Evolutionary conservation across 2,329 filamentous ascomycete genomes (phyloP), one percentile per base, ranked within the genome.

Genomic region (Cladophialophora exuberans): DNA sequence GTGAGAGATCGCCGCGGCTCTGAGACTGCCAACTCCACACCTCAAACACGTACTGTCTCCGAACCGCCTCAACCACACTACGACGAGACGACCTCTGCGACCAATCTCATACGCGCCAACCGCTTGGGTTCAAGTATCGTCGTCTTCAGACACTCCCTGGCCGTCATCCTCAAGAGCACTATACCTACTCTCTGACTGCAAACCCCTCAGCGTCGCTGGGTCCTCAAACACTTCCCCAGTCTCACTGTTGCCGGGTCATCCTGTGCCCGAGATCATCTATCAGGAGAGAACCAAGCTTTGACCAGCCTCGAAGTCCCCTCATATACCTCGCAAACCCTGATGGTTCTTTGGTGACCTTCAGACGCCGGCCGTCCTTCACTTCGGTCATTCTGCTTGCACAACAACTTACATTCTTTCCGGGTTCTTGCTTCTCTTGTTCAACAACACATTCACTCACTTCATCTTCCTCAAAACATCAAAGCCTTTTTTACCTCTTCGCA

Each of bases 81-180:
- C 23, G 26, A 48, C 59, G 28, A 55, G 43, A 55, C 59, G 25
- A 51, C 56, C 57, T 28, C 47, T 57, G 59, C 47, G 41, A 62
- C 59, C 52, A 57, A 51, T 55, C 59, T 62, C 53, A 49, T 60
- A 62, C 59, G 59, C 59, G 54, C 59, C 56, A 59, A 48, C 42
- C 47, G 52, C 50, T 42, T 39, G 47, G 38, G 51, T 51, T 57
- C 46, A 30, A 52, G 26, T 44, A 52, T 38, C 51, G 31, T 43
- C 30, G 42, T 38, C 36, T 42, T 55, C 36, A 53, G 54, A 57
- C 54, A 48, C 54, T 61, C 55, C 46, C 58, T 54, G 52, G 51
- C 46, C 18, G 45, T 39, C 51, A 45, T 54, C 45, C 45, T 59
- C 49, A 20, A 39, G 31, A 30, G 44, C 47, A 42, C 39, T 44